These are phyloP conservation scores for Magnolia officinalis DNA, from an alignment of 164 flowering plant genomes.

Conservation along the genomic window DNA sequence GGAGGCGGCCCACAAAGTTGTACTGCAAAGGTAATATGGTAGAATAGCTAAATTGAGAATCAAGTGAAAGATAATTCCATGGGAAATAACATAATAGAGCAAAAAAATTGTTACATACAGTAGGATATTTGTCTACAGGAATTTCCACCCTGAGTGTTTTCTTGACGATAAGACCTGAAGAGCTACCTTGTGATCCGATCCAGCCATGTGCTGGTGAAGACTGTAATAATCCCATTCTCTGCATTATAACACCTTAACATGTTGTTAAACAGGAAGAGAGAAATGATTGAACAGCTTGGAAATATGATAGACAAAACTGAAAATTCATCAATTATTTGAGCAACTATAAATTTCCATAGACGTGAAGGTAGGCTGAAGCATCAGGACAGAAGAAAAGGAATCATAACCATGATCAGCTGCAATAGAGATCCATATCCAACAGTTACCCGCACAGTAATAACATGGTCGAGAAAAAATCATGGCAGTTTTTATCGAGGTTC, in stretches of 20 bases:
- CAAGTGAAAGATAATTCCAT: not conserved
- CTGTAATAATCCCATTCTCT: conserved; percentile 65
- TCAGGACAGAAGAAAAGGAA: not conserved
- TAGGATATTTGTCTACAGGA: conserved; percentile 20
- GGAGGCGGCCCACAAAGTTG: conserved; percentile 99
- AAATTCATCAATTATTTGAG: not conserved
- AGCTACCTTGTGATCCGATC: conserved; percentile 78
- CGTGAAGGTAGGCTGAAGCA: not conserved
- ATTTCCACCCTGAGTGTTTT: conserved; percentile 82
- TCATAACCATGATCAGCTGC: not conserved
- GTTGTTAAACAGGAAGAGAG: conserved; percentile 6
- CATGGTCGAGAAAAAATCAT: not conserved
- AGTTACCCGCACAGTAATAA: not conserved
- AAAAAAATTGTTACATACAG: conserved; percentile 40
- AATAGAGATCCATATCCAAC: not conserved
- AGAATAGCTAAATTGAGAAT: not conserved
- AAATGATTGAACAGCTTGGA: not conserved
- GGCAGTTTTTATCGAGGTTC: not conserved
- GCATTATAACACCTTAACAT: conserved; percentile 27
- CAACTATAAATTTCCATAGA: not conserved
- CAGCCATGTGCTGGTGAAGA: conserved; percentile 70
- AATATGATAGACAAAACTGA: not conserved
- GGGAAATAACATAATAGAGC: not conserved
- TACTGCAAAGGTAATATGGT: conserved; percentile 43
- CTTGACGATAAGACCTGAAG: conserved; percentile 85